These are phyloP conservation scores for Grigorovia jiainica DNA, from an alignment of 805 yeast species.

Conservation along the genomic window DNA sequence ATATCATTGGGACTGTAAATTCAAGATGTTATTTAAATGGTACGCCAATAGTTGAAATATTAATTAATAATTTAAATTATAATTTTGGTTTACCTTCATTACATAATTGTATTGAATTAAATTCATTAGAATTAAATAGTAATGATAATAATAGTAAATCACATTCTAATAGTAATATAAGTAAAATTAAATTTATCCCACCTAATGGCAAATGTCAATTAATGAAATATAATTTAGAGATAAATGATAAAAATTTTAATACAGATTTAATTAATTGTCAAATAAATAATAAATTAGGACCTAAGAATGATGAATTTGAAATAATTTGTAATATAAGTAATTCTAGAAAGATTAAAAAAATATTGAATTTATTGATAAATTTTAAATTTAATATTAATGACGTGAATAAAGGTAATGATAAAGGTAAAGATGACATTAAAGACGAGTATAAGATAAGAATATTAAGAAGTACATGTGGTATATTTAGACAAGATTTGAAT, in stretches of 20 bases:
- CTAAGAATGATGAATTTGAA: conserved; percentile 33
- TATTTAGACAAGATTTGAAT: conserved; percentile 44
- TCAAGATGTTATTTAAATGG: conserved; percentile 70
- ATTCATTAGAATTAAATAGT: conserved; percentile 5
- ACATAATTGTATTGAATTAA: conserved; percentile 58
- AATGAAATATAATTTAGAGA: conserved; percentile 54
- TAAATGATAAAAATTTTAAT: conserved; percentile 19
- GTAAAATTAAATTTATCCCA: conserved; percentile 57
- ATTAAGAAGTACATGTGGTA: conserved; percentile 67
- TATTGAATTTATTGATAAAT: conserved; percentile 40
- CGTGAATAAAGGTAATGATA: conserved; percentile 10
- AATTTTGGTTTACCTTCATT: conserved; percentile 51
- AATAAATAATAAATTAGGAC: conserved; percentile 28
- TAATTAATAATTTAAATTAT: conserved; percentile 38
- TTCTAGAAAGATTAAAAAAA: conserved; percentile 35
- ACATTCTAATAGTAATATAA: conserved; percentile 2
- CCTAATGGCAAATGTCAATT: conserved; percentile 73
- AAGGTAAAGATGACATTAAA: conserved; percentile 5
- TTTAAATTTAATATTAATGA: conserved; percentile 17
- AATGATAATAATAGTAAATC: neutral
- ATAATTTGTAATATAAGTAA: conserved; percentile 27
- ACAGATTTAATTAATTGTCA: conserved; percentile 24
- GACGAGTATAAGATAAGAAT: conserved; percentile 38
- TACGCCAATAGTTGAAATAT: conserved; percentile 56
- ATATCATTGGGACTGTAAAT: conserved; percentile 52